Evolutionary conservation across 371 early-diverging fungal species (phyloP).

Genomic region (Apophysomyces trapeziformis): DNA sequence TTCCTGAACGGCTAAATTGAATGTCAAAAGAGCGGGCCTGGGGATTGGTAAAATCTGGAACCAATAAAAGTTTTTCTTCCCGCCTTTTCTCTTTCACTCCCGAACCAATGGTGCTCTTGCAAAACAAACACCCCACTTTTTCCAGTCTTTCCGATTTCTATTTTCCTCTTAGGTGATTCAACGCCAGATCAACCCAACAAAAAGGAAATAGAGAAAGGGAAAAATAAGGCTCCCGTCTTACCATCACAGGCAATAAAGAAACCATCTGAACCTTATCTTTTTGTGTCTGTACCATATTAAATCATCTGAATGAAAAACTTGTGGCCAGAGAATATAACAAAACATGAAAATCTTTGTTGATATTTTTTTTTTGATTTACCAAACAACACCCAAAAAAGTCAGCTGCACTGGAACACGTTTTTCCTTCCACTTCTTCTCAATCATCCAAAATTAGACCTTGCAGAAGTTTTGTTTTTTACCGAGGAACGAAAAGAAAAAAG

Average conservation of each 20-base stretch:
- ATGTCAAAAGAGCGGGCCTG: background rate
- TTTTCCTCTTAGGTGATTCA: background rate
- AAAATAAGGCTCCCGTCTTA: too few relatives aligned
- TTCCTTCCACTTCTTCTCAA: background rate
- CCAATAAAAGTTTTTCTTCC: slow-evolving; percentile 12
- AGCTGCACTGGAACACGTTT: slow-evolving; percentile 5
- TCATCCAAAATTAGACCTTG: slow-evolving; percentile 4
- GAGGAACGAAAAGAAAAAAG: background rate
- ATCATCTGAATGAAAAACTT: background rate
- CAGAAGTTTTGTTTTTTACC: background rate
- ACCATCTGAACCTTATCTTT: too few relatives aligned
- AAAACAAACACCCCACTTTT: slow-evolving; percentile 8
- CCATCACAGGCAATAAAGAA: too few relatives aligned
- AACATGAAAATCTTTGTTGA: too few relatives aligned
- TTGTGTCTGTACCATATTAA: too few relatives aligned
- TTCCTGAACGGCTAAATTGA: slow-evolving; percentile 5
- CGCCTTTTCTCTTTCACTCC: background rate
- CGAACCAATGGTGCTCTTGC: background rate
- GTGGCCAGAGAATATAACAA: too few relatives aligned
- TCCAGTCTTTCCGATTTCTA: background rate
- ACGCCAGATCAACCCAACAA: background rate
- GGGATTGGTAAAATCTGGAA: slow-evolving; percentile 11
- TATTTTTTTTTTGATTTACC: too few relatives aligned
- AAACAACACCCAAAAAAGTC: background rate
- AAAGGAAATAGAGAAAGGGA: too few relatives aligned